phyloP scores from a whole-genome alignment of 2,329 filamentous ascomycete genomes.

The Fusarium tanahbumbuense region DNA sequence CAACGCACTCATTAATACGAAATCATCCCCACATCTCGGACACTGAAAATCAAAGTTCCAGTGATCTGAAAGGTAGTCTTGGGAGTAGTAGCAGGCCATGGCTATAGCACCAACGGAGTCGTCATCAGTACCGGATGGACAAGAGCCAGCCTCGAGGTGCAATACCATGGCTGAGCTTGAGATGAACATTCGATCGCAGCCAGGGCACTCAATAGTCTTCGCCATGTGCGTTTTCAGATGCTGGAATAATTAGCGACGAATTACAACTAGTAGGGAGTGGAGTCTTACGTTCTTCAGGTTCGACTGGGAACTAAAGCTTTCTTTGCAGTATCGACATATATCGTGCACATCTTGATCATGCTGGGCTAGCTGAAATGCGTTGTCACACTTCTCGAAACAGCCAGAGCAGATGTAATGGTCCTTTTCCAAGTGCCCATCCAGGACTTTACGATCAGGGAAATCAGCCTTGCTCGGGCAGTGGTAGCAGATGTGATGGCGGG shows the following conservation, averaged over 20 bases:
- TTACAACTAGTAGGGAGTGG: fast-evolving
- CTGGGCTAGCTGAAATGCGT: not conserved
- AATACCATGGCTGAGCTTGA: not conserved
- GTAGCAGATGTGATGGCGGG: not conserved
- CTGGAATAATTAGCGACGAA: not conserved
- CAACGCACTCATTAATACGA: not conserved
- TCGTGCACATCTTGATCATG: not conserved
- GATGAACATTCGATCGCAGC: not conserved
- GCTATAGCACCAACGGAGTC: not conserved
- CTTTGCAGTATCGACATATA: not conserved
- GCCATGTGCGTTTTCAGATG: not conserved
- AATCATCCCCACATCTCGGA: not conserved
- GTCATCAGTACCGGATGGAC: not conserved
- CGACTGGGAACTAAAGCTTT: not conserved
- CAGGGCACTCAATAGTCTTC: not conserved
- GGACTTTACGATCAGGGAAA: fast-evolving
- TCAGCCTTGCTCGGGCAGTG: not conserved
- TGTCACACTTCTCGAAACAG: not conserved
- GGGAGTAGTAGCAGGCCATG: not conserved
- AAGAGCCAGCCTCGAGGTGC: not conserved
- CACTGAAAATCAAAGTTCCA: not conserved
- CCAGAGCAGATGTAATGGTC: not conserved
- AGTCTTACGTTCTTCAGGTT: not conserved
- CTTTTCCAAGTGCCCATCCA: not conserved
- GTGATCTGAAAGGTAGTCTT: not conserved